Evolutionary conservation across 129 eudicot species (phyloP).

Genomic region (Dittrichia graveolens): DNA sequence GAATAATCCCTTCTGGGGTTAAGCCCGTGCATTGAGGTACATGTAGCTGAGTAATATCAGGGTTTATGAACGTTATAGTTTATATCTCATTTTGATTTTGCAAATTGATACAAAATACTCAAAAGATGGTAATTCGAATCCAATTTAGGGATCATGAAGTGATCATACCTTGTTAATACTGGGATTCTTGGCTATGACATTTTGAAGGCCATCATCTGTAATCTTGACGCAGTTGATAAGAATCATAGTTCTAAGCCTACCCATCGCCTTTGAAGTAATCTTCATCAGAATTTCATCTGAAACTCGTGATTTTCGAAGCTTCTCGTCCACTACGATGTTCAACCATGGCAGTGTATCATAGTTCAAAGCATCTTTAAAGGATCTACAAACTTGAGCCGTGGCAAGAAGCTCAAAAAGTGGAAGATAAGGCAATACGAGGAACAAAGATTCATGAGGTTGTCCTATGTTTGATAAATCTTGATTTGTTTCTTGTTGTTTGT

Average conservation of each 20-base stretch:
- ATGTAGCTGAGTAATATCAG: constrained; percentile 44
- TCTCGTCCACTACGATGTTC: constrained; percentile 50
- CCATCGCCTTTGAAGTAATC: constrained; percentile 55
- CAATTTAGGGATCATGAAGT: constrained; percentile 3
- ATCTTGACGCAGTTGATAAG: constrained; percentile 58
- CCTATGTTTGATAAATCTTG: constrained; percentile 27
- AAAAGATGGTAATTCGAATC: not conserved
- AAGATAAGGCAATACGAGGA: constrained; percentile 63
- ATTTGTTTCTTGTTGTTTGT: constrained; percentile 17
- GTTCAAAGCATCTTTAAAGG: constrained; percentile 57
- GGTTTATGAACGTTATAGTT: not conserved
- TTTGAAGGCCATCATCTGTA: constrained; percentile 62
- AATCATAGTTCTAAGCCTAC: constrained; percentile 55
- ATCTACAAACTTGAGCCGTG: constrained; percentile 61
- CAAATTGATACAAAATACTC: not conserved
- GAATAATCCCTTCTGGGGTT: constrained; percentile 62
- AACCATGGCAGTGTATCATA: constrained; percentile 75
- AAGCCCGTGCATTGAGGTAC: constrained; percentile 67
- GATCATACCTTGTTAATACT: constrained; percentile 52
- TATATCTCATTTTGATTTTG: not conserved
- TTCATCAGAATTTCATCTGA: constrained; percentile 44
- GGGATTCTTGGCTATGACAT: constrained; percentile 54
- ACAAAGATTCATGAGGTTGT: constrained; percentile 69
- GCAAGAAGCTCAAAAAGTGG: constrained; percentile 74
- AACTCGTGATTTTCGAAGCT: constrained; percentile 39